Percentiles rank a stretch among this genome's conserved stretches.
These are phyloP conservation scores for Neofusicoccum umdonicola DNA, from an alignment of 2,329 filamentous ascomycete species.

Conservation along the genomic window DNA sequence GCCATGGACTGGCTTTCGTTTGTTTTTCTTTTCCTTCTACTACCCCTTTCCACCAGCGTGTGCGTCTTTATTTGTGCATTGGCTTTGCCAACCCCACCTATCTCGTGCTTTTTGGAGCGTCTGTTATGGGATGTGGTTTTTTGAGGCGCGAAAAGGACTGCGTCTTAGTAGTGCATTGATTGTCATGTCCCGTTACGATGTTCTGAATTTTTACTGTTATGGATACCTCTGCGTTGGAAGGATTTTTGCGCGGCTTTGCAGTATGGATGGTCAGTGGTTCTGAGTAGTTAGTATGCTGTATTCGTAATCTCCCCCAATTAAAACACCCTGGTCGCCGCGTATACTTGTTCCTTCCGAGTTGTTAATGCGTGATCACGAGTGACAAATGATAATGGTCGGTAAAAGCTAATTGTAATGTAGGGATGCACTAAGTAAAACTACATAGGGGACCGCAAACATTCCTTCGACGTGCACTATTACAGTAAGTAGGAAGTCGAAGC, in stretches of 20 bases:
- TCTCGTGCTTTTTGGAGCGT: background rate
- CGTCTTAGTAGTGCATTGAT: background rate
- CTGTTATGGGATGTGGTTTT: background rate
- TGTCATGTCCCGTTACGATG: conserved; percentile 1
- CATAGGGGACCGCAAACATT: too few species aligned
- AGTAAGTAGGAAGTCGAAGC: too few species aligned
- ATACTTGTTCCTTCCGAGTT: background rate
- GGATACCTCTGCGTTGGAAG: background rate
- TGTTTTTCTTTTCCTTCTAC: background rate
- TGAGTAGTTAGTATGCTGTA: background rate
- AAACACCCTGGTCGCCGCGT: background rate
- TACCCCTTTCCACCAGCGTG: background rate
- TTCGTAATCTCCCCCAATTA: background rate
- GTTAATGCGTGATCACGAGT: too few species aligned
- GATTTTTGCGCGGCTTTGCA: background rate
- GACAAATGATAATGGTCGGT: too few species aligned
- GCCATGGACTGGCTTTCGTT: conserved; percentile 15
- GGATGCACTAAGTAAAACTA: too few species aligned
- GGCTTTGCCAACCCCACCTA: too few species aligned
- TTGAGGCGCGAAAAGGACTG: background rate
- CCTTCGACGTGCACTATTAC: too few species aligned
- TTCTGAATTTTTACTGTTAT: background rate
- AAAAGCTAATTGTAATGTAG: too few species aligned
- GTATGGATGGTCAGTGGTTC: background rate
- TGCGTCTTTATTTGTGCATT: background rate